Evolutionary conservation across 768 basidiomycete species (phyloP).

Genomic region (Hirschioporus abietinus): DNA sequence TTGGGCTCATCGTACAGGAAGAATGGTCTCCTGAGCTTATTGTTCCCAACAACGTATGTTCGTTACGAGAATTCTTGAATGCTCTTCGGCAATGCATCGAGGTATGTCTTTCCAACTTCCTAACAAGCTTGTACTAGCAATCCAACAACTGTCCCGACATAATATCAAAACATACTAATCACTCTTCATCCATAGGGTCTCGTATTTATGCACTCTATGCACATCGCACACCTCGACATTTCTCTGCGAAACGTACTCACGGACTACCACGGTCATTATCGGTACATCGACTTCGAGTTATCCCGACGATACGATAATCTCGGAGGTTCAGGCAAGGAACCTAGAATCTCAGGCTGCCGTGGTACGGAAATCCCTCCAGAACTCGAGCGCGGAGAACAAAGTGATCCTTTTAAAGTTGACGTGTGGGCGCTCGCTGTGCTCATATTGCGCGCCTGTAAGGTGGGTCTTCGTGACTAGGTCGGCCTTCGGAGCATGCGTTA

Average conservation of each 20-base stretch:
- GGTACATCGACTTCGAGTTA: conserved; percentile 70
- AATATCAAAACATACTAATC: background rate
- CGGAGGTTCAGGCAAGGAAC: conserved; percentile 16
- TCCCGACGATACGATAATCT: conserved; percentile 48
- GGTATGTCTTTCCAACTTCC: conserved; percentile 28
- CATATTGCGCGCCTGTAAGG: conserved; percentile 61
- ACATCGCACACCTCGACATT: conserved; percentile 67
- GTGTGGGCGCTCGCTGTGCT: conserved; percentile 68
- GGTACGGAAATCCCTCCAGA: conserved; percentile 72
- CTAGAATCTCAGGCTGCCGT: conserved; percentile 38
- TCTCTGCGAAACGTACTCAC: conserved; percentile 65
- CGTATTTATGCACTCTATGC: conserved; percentile 63
- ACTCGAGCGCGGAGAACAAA: conserved; percentile 42
- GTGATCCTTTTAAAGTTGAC: conserved; percentile 66
- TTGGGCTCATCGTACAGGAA: conserved; percentile 75
- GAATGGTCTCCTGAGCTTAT: conserved; percentile 69
- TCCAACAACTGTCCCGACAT: background rate
- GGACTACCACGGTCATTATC: conserved; percentile 57
- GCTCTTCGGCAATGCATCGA: conserved; percentile 66
- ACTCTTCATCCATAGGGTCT: conserved; percentile 42
- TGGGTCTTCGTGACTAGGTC: conserved; percentile 22
- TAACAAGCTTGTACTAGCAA: no score
- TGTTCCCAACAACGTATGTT: conserved; percentile 40
- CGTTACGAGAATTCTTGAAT: conserved; percentile 46
- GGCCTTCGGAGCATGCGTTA: background rate